A percentile compares a stretch with the other conserved stretches of the same genome.
These are phyloP conservation scores for Oidium heveae DNA, from an alignment of 2,329 filamentous ascomycete species.

Conservation along the genomic window DNA sequence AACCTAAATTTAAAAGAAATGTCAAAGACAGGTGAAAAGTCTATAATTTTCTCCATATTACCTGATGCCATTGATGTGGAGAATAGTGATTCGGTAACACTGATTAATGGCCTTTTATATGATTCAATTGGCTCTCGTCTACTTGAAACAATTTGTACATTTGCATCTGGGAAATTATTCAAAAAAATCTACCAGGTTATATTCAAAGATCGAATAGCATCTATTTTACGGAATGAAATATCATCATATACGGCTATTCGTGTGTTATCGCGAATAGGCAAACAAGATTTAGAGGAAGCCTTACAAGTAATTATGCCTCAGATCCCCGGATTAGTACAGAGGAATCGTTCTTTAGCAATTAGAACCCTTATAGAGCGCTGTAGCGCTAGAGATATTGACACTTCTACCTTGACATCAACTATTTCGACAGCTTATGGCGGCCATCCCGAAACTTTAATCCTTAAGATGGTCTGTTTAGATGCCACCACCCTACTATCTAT, in stretches of 20 bases:
- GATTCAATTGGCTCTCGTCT: constrained; percentile 76
- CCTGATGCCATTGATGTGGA: constrained; percentile 57
- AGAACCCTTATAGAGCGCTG: constrained; percentile 67
- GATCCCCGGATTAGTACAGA: constrained; percentile 45
- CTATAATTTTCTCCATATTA: constrained; percentile 52
- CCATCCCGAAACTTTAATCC: constrained; percentile 24
- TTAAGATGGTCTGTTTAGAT: constrained; percentile 32
- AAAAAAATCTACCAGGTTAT: constrained; percentile 62
- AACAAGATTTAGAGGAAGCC: constrained; percentile 57
- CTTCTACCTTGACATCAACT: constrained; percentile 24
- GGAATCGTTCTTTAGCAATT: constrained; percentile 54
- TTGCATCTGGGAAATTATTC: constrained; percentile 70
- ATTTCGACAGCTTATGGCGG: constrained; percentile 29
- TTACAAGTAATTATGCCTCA: constrained; percentile 48
- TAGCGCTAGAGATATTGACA: constrained; percentile 35
- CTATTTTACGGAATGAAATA: constrained; percentile 67
- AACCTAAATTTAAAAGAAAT: constrained; percentile 42
- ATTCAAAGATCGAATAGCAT: constrained; percentile 56
- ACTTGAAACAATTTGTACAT: constrained; percentile 61
- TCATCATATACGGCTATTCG: constrained; percentile 70
- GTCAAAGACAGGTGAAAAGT: constrained; percentile 21
- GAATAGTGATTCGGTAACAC: constrained; percentile 46
- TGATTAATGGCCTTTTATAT: constrained; percentile 71
- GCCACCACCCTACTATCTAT: constrained; percentile 22
- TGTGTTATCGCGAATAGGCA: constrained; percentile 60